A percentile compares a stretch with the other conserved stretches of the same genome.
Conservation (phyloP, 306 rosid genomes). For the Begonia fuchsioides region DNA sequence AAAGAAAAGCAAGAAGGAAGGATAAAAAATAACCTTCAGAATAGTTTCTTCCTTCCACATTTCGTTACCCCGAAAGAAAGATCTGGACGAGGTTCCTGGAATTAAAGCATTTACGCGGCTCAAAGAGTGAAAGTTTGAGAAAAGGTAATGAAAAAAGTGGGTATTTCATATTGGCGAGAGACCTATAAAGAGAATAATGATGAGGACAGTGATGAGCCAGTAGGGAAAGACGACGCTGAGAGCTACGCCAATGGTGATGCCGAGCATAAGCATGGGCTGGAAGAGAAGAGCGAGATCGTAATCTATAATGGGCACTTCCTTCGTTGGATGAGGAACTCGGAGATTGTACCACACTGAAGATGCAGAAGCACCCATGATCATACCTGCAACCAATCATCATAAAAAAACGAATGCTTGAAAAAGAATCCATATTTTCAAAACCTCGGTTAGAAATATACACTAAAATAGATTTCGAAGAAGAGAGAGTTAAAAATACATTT, state of each 20-base stretch:
- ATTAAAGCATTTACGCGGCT: neutral
- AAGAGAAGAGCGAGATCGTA: slow-evolving; percentile 79
- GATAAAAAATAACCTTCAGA: slow-evolving; percentile 23
- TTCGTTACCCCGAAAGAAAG: slow-evolving; percentile 48
- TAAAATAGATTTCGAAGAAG: too few relatives aligned
- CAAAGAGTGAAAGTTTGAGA: neutral
- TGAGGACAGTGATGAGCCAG: slow-evolving; percentile 85
- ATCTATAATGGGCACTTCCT: slow-evolving; percentile 68
- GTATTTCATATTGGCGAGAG: neutral
- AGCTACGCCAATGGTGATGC: slow-evolving; percentile 73
- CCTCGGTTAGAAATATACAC: too few relatives aligned
- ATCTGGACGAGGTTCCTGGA: slow-evolving; percentile 76
- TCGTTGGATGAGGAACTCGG: slow-evolving; percentile 78
- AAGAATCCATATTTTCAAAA: neutral
- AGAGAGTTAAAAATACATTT: slow-evolving; percentile 36
- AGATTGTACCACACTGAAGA: slow-evolving; percentile 88
- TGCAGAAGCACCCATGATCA: slow-evolving; percentile 91
- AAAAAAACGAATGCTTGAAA: neutral
- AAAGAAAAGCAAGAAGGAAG: neutral
- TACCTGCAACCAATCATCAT: slow-evolving; percentile 27
- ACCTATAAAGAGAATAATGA: slow-evolving; percentile 76
- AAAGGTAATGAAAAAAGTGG: too few relatives aligned
- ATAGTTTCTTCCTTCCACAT: slow-evolving; percentile 79
- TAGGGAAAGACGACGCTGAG: slow-evolving; percentile 90
- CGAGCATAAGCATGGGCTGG: slow-evolving; percentile 94